These are phyloP conservation scores for Apium graveolens DNA, from an alignment of 129 eudicot genomes.

Conservation along the genomic window DNA sequence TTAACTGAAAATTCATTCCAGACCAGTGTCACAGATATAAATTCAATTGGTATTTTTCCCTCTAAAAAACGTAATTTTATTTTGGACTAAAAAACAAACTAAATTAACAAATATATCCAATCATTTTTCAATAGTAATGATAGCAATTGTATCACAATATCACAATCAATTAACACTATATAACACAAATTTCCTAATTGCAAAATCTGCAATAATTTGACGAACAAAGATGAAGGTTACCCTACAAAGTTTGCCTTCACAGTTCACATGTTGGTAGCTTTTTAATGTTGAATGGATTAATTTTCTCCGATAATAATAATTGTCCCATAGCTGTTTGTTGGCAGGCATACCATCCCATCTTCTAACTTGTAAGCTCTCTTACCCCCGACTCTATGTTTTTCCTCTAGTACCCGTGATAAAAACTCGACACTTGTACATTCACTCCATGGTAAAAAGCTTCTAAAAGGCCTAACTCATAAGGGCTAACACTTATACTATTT, in stretches of 20 bases:
- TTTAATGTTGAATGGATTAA: background rate
- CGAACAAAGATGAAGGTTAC: background rate
- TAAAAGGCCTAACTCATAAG: no score
- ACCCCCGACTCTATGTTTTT: no score
- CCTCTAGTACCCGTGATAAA: no score
- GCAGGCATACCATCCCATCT: background rate
- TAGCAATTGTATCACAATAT: background rate
- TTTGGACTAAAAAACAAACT: no score
- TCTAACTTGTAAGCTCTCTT: background rate
- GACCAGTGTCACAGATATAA: background rate
- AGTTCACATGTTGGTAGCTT: background rate
- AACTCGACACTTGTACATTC: no score
- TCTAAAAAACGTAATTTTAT: background rate
- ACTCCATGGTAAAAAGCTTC: no score
- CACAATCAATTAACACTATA: background rate
- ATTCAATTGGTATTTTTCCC: background rate
- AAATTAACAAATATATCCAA: background rate
- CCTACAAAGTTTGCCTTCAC: background rate
- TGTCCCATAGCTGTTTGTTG: background rate
- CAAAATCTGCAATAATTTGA: background rate
- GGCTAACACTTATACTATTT: background rate
- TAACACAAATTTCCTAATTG: background rate
- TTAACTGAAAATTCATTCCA: background rate
- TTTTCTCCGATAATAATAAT: background rate
- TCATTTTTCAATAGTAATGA: background rate